These are phyloP conservation scores for Patellifolia procumbens DNA, from an alignment of 179 eudicot genomes.

Conservation along the genomic window DNA sequence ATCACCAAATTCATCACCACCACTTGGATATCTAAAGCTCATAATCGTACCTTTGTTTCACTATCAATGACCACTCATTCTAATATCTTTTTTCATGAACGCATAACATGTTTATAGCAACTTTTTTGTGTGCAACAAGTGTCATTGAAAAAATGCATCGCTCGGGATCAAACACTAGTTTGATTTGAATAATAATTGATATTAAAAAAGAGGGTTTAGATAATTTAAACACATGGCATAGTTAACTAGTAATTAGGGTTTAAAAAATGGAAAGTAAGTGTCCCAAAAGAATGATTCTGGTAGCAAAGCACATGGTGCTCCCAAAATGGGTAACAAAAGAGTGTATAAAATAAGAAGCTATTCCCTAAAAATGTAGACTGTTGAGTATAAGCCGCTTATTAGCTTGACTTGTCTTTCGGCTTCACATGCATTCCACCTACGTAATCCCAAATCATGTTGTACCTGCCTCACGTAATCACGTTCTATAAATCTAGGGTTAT, in stretches of 20 bases:
- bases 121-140: no score
- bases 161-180: background rate
- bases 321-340: constrained; percentile 26
- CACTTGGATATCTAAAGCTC: no score
- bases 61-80: no score
- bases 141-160: no score
- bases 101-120: no score
- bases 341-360: constrained; percentile 18
- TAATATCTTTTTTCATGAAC: no score
- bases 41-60: no score
- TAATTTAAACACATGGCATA: no score
- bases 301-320: constrained; percentile 24
- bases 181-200: no score
- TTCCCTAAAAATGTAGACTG: background rate
- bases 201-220: no score
- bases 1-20: background rate
- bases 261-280: background rate
- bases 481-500: no score
- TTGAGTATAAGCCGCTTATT: constrained; percentile 13
- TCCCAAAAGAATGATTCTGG: constrained; percentile 9
- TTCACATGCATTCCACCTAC: constrained; percentile 39
- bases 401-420: constrained; percentile 28
- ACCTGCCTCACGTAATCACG: no score
- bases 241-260: background rate
- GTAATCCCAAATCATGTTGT: constrained; percentile 13